Percentiles rank a stretch among this genome's conserved stretches.
phyloP scores from a whole-genome alignment of 169 alveolate species.

The Ichthyophthirius multifiliis region DNA sequence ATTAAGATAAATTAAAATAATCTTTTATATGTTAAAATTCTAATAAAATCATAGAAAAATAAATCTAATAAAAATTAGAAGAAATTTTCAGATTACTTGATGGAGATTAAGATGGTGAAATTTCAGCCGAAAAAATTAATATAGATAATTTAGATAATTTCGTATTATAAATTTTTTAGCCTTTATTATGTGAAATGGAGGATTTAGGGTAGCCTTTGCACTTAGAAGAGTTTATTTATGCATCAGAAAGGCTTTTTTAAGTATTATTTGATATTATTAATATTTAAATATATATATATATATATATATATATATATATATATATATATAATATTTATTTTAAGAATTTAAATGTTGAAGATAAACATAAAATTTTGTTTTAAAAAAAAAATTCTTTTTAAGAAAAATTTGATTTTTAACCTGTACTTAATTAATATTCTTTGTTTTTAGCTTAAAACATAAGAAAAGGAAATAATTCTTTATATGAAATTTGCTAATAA shows the following conservation, averaged over 20 bases:
- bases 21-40: not conserved
- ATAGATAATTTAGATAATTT: conserved; percentile 27
- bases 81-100: conserved; percentile 11
- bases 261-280: not conserved
- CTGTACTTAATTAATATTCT: not conserved
- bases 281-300: not conserved
- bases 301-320: not conserved
- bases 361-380: not conserved
- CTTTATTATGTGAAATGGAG: conserved; percentile 60
- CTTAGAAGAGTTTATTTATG: conserved; percentile 52
- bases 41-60: not conserved
- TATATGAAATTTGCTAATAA: not conserved
- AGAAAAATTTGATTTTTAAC: not conserved
- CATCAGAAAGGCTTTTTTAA: conserved; percentile 32
- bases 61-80: not conserved
- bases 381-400: not conserved
- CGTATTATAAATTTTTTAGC: conserved; percentile 41
- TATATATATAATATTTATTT: too few relatives aligned
- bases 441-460: not conserved
- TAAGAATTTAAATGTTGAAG: not conserved
- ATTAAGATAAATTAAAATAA: not conserved
- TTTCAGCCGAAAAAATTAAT: conserved; percentile 55
- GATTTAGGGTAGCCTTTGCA: conserved; percentile 45
- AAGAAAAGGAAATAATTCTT: not conserved
- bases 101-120: conserved; percentile 43